Evolutionary conservation across 352 stramenopile genomes (phyloP).

Genomic region (Phytophthora boehmeriae): DNA sequence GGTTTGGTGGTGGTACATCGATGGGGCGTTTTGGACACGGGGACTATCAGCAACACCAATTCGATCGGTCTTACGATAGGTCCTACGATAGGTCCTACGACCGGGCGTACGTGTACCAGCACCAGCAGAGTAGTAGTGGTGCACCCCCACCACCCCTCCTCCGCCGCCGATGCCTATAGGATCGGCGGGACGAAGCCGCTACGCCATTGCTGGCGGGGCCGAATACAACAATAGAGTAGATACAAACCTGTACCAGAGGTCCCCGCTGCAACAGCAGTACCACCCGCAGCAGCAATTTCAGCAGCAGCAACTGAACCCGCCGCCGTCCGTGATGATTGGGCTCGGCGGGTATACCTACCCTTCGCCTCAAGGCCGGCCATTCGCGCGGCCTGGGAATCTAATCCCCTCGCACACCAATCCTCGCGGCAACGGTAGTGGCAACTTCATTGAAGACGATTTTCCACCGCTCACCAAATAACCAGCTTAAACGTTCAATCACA

Average conservation of each 20-base stretch:
- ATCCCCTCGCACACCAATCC: constrained; percentile 27
- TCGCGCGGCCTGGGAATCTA: constrained; percentile 23
- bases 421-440: constrained; percentile 25
- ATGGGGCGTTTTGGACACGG: constrained; percentile 25
- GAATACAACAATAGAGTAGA: constrained; percentile 76
- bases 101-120: constrained; percentile 32
- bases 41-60: constrained; percentile 34
- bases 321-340: constrained; percentile 36
- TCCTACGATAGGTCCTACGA: constrained; percentile 39
- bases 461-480: constrained; percentile 68
- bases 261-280: constrained; percentile 48
- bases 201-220: constrained; percentile 27
- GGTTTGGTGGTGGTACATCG: constrained; percentile 21
- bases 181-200: constrained; percentile 36
- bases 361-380: constrained; percentile 35
- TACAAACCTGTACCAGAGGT: constrained; percentile 39
- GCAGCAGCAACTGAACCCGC: constrained; percentile 41
- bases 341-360: constrained; percentile 35
- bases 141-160: constrained; percentile 19
- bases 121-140: constrained; percentile 26
- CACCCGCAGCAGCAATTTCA: constrained; percentile 39
- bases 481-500: constrained; percentile 19
- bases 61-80: constrained; percentile 35
- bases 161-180: constrained; percentile 35
- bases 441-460: constrained; percentile 76